Evolutionary conservation across 2,329 filamentous ascomycete genomes (phyloP).

Genomic region (Sclerotinia glacialis): DNA sequence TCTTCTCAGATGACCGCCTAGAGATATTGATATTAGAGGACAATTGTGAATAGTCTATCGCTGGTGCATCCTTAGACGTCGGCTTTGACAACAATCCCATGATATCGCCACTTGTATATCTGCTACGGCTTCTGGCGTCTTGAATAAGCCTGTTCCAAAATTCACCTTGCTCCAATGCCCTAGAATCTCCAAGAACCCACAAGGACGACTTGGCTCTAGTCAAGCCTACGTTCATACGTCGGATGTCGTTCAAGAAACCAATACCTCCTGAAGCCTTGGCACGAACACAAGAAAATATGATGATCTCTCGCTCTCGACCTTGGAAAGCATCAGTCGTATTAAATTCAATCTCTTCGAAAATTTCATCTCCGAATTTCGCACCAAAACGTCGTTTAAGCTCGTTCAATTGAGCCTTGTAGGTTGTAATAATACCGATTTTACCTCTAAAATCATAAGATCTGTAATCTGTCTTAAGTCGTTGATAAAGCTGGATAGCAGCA

Average conservation of each 20-base stretch:
- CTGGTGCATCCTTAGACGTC: constrained; percentile 31
- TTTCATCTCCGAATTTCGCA: constrained; percentile 67
- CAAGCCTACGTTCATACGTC: constrained; percentile 98
- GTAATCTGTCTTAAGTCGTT: constrained; percentile 73
- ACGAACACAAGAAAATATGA: constrained; percentile 98
- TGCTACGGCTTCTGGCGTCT: constrained; percentile 70
- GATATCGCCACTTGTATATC: constrained; percentile 71
- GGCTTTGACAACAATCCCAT: constrained; percentile 52
- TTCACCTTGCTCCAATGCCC: constrained; percentile 79
- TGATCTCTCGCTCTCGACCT: constrained; percentile 93
- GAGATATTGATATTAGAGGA: neutral
- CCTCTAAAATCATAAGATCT: constrained; percentile 65
- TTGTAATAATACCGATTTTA: constrained; percentile 96
- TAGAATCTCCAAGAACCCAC: constrained; percentile 92
- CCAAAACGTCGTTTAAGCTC: constrained; percentile 76
- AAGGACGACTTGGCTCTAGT: constrained; percentile 95
- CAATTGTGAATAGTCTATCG: constrained; percentile 4
- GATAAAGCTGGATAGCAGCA: constrained; percentile 81
- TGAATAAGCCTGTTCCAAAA: constrained; percentile 87
- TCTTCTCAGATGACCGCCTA: constrained; percentile 8
- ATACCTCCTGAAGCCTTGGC: constrained; percentile 91
- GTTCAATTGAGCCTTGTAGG: constrained; percentile 89
- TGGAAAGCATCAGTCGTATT: constrained; percentile 99
- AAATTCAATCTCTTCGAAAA: constrained; percentile 84
- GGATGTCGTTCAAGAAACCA: constrained; percentile 96